phyloP scores from a whole-genome alignment of 441 rosid genomes.

The Mallotus japonicus region DNA sequence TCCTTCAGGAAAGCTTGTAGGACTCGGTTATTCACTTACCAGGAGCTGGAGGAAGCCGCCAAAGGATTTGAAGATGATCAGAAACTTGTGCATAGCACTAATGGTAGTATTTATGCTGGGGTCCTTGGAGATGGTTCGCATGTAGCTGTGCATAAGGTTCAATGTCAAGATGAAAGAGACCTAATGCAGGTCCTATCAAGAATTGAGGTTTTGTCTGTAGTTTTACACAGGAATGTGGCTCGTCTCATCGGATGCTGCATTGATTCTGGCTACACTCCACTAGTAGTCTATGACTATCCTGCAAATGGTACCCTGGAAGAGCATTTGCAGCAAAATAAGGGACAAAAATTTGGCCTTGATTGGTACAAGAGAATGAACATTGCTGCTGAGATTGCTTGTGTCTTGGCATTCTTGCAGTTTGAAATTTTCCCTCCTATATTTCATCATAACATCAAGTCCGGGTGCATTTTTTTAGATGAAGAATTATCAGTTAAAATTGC shows the following conservation, averaged over 20 bases:
- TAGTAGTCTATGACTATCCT: slow-evolving; percentile 66
- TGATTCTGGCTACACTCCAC: slow-evolving; percentile 48
- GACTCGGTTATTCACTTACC: slow-evolving; percentile 55
- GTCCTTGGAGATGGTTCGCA: slow-evolving; percentile 63
- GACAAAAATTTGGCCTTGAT: slow-evolving; percentile 42
- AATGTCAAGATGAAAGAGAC: slow-evolving; percentile 52
- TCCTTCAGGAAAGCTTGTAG: slow-evolving; percentile 66
- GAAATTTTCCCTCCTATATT: slow-evolving; percentile 63
- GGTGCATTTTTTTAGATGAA: slow-evolving; percentile 58
- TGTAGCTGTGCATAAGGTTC: slow-evolving; percentile 63
- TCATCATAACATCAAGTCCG: slow-evolving; percentile 53
- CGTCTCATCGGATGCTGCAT: slow-evolving; percentile 64
- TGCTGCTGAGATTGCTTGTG: slow-evolving; percentile 61
- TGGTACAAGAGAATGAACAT: slow-evolving; percentile 66
- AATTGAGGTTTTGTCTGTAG: slow-evolving; percentile 55
- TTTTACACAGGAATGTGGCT: slow-evolving; percentile 61
- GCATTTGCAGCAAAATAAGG: slow-evolving; percentile 35
- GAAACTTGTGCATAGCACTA: slow-evolving; percentile 44
- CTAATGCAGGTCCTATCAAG: slow-evolving; percentile 54
- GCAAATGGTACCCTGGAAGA: slow-evolving; percentile 63
- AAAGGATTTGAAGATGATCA: slow-evolving; percentile 53
- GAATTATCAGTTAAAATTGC: slow-evolving; percentile 57
- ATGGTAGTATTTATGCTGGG: slow-evolving; percentile 55
- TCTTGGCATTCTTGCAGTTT: slow-evolving; percentile 57
- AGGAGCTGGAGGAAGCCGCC: slow-evolving; percentile 72